Evolutionary conservation across 345 rosid genomes (phyloP).

Genomic region (Gossypium bickii): DNA sequence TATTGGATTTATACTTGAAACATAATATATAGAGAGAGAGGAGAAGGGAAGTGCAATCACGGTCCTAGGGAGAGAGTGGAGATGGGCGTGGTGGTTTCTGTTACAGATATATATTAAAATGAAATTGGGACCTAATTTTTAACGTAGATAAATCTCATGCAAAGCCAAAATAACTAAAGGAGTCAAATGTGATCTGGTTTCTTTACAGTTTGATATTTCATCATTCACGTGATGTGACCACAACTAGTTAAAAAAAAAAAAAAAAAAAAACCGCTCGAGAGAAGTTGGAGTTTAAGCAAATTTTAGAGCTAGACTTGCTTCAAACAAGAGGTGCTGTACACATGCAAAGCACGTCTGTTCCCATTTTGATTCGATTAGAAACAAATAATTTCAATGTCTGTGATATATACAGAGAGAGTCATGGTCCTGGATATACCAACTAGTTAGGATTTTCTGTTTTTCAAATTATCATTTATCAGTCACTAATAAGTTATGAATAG

Average conservation of each 20-base stretch:
- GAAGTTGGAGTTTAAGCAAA: background rate
- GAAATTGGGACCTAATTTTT: background rate
- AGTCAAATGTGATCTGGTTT: background rate
- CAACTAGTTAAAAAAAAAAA: background rate
- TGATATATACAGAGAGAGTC: no score
- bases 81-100: background rate
- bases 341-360: background rate
- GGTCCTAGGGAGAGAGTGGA: background rate
- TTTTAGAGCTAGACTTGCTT: background rate
- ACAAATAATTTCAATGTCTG: no score
- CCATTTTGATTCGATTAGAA: background rate
- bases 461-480: no score
- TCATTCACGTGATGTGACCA: background rate
- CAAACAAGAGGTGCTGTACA: background rate
- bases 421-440: no score
- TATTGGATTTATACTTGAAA: background rate
- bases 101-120: background rate
- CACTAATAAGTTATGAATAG: no score
- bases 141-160: constrained; percentile 5
- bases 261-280: background rate
- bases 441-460: no score
- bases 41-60: background rate
- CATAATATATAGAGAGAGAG: background rate
- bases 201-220: constrained; percentile 2
- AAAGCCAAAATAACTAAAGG: background rate